Evolutionary conservation across 306 rosid species (phyloP), one percentile per base, ranked within the genome.

Genomic region (Myrica gale): DNA sequence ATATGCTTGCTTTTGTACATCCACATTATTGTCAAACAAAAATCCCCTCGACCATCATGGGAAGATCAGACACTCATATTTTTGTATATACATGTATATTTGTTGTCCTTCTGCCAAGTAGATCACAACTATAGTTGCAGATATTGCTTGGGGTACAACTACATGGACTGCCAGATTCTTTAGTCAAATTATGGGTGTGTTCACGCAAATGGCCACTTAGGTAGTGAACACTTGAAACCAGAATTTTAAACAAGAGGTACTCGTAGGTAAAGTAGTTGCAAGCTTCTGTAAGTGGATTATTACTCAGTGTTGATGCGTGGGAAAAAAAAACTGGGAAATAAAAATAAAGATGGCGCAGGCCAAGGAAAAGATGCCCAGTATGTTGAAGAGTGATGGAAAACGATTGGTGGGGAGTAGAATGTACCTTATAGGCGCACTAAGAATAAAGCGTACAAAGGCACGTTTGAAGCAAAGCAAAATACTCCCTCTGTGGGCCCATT

Each of bases 351-450:
- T 65, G 50, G 32, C n/a, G 19, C 6, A 44, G 69, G 6, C n/a
- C 7, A 11, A 7, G 13, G 41, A 26, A 42, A 15, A 9, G 32
- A 42, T 48, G 39, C 41, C 46, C 32, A 19, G 68, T 54, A 77
- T 26, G 80, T 66, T 73, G 70, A 82, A 74, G 82, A 73, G 77
- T 79, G 87, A 83, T 79, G 83, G 82, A 85, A 78, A 83, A 54
- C 60, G 58, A 84, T 70, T 62, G 81, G 93, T 81, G 92, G 86
- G 62, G 53, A 65, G 83, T 77, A 78, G 82, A 47, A 73, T 80
- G 84, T 87, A 79, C 85, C 81, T 79, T 84, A 79, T 50, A 68
- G 78, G 87, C 90, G 93, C 93, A 91, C 97, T 83, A 82, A 42
- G 70, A 52, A 68, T 79, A 77, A 75, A 83, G 82, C 32, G 65